Conservation (phyloP, 2,329 filamentous ascomycete species). For the Colletotrichum tabaci region DNA sequence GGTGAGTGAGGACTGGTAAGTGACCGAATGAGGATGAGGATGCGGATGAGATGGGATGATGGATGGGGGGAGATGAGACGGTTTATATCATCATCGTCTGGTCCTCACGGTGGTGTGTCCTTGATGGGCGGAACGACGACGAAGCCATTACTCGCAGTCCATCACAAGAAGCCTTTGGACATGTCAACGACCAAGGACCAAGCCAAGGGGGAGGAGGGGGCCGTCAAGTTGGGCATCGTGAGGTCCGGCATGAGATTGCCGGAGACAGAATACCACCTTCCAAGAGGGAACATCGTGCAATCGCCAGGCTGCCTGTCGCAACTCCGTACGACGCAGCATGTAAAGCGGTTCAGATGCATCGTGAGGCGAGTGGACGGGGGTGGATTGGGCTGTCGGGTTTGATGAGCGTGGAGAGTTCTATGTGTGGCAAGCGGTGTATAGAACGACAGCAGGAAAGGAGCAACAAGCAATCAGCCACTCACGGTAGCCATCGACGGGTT, state of each 20-base stretch:
- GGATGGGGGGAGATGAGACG: constrained; percentile 11
- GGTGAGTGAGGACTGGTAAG: constrained; percentile 28
- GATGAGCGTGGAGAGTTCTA: constrained; percentile 10
- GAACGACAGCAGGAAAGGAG: neutral
- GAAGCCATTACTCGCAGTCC: constrained; percentile 5
- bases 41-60: neutral
- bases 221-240: constrained; percentile 10
- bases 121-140: neutral
- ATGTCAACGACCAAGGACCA: neutral
- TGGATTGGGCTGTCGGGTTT: neutral
- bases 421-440: neutral
- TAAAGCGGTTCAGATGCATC: constrained; percentile 4
- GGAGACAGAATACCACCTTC: constrained; percentile 38
- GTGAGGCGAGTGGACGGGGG: constrained; percentile 15
- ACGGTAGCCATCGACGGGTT: constrained; percentile 5
- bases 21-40: constrained; percentile 25
- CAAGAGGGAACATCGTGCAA: constrained; percentile 38
- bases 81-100: constrained; percentile 36
- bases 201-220: neutral
- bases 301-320: constrained; percentile 27
- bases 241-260: constrained; percentile 34
- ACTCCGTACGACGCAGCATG: constrained; percentile 10
- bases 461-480: constrained; percentile 2
- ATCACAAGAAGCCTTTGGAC: constrained; percentile 13
- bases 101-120: neutral